Conservation (phyloP, 495 filamentous ascomycete species). For the Podospora conica region DNA sequence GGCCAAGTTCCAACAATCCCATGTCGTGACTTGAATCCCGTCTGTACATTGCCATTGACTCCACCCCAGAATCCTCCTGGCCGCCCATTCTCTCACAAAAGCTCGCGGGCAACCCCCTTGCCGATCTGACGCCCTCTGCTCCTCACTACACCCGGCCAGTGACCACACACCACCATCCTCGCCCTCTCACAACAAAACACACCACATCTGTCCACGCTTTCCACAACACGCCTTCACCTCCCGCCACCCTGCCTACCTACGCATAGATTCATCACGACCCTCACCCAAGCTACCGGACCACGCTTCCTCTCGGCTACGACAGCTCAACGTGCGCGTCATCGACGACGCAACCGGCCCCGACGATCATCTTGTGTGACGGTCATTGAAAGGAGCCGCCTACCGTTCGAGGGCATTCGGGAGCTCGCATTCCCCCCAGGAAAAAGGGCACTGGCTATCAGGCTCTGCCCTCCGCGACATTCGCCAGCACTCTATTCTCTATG, state of each 20-base stretch:
- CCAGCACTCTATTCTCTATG: not conserved
- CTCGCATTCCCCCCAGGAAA: not conserved
- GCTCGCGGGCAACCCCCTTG: not conserved
- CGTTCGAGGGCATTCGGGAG: not conserved
- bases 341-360: not conserved
- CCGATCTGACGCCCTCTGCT: slow-evolving; percentile 1
- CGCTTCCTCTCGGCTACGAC: not conserved
- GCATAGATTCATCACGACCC: not conserved
- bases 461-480: not conserved
- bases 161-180: not conserved
- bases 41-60: slow-evolving; percentile 29
- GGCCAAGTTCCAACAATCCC: slow-evolving; percentile 26
- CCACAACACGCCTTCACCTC: not conserved
- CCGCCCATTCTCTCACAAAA: slow-evolving; percentile 5
- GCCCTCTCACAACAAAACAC: not conserved
- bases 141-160: not conserved
- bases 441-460: not conserved
- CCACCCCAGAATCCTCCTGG: slow-evolving; percentile 7
- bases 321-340: not conserved
- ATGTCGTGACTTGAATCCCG: slow-evolving; percentile 22
- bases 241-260: not conserved
- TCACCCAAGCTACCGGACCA: not conserved
- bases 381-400: not conserved
- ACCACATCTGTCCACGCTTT: not conserved
- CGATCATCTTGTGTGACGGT: not conserved